Evolutionary conservation across 306 rosid genomes (phyloP).

Genomic region (Arachis stenosperma): DNA sequence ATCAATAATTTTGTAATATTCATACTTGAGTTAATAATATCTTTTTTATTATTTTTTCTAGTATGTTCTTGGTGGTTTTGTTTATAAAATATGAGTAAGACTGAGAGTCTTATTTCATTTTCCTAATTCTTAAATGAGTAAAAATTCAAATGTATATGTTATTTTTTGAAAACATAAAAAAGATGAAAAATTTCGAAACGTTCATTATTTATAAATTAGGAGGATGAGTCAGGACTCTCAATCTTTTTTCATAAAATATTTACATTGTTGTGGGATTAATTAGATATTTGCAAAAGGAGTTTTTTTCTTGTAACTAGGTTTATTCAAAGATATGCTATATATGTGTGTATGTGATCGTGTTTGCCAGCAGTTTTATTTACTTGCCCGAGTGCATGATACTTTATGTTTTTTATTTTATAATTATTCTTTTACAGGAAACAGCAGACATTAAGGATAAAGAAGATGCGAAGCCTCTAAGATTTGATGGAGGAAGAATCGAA

Average conservation of each 20-base stretch:
- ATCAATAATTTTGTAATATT: slow-evolving; percentile 15
- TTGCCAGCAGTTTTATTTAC: slow-evolving; percentile 26
- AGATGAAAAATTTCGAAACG: too few species aligned
- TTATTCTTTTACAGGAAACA: slow-evolving; percentile 63
- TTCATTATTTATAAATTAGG: too few species aligned
- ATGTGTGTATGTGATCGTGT: slow-evolving; percentile 19
- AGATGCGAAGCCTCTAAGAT: slow-evolving; percentile 65
- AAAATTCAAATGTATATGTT: too few species aligned
- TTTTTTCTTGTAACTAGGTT: slow-evolving; percentile 17
- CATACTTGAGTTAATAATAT: slow-evolving; percentile 16
- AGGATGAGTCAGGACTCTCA: too few species aligned
- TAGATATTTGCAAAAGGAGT: background rate
- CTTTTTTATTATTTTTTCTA: background rate
- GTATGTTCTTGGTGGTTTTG: slow-evolving; percentile 20
- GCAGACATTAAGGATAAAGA: slow-evolving; percentile 74
- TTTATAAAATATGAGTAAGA: background rate
- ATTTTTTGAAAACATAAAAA: too few species aligned
- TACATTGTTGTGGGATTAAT: slow-evolving; percentile 24
- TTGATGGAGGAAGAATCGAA: slow-evolving; percentile 74
- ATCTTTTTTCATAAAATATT: background rate
- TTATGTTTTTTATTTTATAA: slow-evolving; percentile 16
- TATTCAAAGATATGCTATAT: slow-evolving; percentile 19
- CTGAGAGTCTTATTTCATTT: too few species aligned
- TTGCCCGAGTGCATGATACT: slow-evolving; percentile 22
- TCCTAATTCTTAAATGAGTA: too few species aligned